phyloP scores from a whole-genome alignment of 441 rosid species.

The Erodium moschatum region DNA sequence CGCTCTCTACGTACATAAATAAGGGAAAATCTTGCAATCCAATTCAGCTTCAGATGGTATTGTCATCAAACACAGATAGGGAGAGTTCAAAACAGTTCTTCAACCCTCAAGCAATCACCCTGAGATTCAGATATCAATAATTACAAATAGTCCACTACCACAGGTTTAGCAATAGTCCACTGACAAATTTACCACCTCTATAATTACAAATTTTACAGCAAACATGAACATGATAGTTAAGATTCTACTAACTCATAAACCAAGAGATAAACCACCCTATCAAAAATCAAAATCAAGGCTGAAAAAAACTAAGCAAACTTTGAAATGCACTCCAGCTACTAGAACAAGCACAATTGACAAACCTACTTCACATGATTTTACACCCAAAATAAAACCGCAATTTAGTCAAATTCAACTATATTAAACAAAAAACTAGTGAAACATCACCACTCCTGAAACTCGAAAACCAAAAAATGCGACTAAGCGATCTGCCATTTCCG shows the following conservation, averaged over 20 bases:
- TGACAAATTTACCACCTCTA: neutral
- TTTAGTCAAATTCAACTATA: neutral
- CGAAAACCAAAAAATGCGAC: constrained; percentile 3
- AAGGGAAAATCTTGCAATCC: no score
- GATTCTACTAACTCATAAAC: neutral
- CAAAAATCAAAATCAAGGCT: constrained; percentile 2
- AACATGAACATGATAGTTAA: neutral
- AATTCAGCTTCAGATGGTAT: constrained; percentile 7
- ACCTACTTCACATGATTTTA: neutral
- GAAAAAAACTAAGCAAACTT: neutral
- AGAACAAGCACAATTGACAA: neutral
- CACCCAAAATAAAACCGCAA: neutral
- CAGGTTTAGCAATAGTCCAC: neutral
- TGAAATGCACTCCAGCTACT: neutral
- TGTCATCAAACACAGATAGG: neutral
- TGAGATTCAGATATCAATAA: neutral
- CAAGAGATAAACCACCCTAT: neutral
- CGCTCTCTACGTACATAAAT: no score
- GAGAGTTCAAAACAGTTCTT: neutral
- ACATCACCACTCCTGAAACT: neutral
- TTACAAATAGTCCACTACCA: neutral
- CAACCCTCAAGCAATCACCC: constrained; percentile 2
- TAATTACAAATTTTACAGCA: neutral
- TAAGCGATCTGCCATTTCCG: constrained; percentile 24
- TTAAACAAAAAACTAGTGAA: neutral